A percentile compares a stretch with the other conserved stretches of the same genome.
phyloP scores from a whole-genome alignment of 805 yeast genomes.

The Candida silvatica region DNA sequence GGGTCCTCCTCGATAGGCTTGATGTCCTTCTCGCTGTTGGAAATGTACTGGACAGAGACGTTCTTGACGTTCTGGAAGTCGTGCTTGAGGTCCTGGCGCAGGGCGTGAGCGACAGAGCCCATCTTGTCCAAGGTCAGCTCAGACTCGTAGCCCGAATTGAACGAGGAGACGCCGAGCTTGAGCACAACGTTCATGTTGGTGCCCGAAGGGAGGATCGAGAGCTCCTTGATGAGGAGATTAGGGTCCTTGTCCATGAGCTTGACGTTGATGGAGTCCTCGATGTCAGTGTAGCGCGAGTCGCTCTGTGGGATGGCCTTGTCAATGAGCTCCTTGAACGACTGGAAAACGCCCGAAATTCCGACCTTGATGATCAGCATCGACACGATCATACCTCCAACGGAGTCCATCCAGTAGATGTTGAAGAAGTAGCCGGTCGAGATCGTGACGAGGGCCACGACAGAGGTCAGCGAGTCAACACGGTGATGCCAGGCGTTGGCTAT shows the following conservation, averaged over 20 bases:
- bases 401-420: slow-evolving; percentile 77
- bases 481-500: slow-evolving; percentile 99
- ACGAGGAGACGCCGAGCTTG: slow-evolving; percentile 22
- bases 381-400: slow-evolving; percentile 85
- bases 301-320: slow-evolving; percentile 56
- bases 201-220: slow-evolving; percentile 44
- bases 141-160: slow-evolving; percentile 21
- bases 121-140: slow-evolving; percentile 24
- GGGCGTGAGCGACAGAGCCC: slow-evolving; percentile 20
- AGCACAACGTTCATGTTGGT: slow-evolving; percentile 38
- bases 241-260: slow-evolving; percentile 24
- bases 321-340: slow-evolving; percentile 66
- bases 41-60: slow-evolving; percentile 24
- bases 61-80: slow-evolving; percentile 27
- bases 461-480: slow-evolving; percentile 87
- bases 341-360: slow-evolving; percentile 66
- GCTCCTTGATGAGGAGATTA: slow-evolving; percentile 25
- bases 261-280: slow-evolving; percentile 28
- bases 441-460: slow-evolving; percentile 82
- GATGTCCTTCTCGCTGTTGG: slow-evolving; percentile 11
- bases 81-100: slow-evolving; percentile 22
- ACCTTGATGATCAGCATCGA: slow-evolving; percentile 77
- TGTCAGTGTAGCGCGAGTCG: slow-evolving; percentile 38
- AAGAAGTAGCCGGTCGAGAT: slow-evolving; percentile 79
- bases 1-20: slow-evolving; percentile 4